phyloP scores from a whole-genome alignment of 306 rosid species.

The Sechiopsis laciniata region DNA sequence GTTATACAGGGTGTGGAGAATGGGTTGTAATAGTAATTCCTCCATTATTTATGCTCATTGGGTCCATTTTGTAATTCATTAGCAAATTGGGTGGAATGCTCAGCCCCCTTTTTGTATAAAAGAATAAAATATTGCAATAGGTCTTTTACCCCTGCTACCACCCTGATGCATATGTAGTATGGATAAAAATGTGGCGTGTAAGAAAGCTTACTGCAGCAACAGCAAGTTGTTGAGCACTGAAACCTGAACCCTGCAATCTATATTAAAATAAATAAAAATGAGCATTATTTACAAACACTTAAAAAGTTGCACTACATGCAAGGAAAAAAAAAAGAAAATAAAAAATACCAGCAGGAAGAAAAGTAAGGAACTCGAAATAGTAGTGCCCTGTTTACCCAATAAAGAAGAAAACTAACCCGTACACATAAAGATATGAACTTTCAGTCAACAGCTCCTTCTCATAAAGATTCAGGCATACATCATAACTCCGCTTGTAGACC shows the following conservation, averaged over 20 bases:
- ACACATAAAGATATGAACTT: slow-evolving; percentile 65
- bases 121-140: neutral
- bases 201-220: slow-evolving; percentile 55
- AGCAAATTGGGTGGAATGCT: no score
- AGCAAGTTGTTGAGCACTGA: slow-evolving; percentile 81
- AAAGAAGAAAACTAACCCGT: slow-evolving; percentile 48
- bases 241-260: slow-evolving; percentile 66
- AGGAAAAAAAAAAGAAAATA: slow-evolving; percentile 21
- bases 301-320: neutral
- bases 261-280: slow-evolving; percentile 24
- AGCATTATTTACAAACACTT: neutral
- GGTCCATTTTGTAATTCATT: neutral
- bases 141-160: neutral
- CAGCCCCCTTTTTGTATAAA: neutral
- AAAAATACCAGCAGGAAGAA: slow-evolving; percentile 2
- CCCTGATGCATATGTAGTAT: neutral
- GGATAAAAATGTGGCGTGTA: slow-evolving; percentile 21
- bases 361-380: neutral
- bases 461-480: slow-evolving; percentile 76
- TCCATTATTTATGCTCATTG: neutral
- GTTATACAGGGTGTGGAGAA: neutral
- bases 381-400: slow-evolving; percentile 7
- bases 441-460: slow-evolving; percentile 85
- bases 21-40: neutral
- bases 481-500: slow-evolving; percentile 86